Base-by-base conservation (phyloP, 2,329 filamentous ascomycete species). In the Pestalotiopsis sp. region DNA sequence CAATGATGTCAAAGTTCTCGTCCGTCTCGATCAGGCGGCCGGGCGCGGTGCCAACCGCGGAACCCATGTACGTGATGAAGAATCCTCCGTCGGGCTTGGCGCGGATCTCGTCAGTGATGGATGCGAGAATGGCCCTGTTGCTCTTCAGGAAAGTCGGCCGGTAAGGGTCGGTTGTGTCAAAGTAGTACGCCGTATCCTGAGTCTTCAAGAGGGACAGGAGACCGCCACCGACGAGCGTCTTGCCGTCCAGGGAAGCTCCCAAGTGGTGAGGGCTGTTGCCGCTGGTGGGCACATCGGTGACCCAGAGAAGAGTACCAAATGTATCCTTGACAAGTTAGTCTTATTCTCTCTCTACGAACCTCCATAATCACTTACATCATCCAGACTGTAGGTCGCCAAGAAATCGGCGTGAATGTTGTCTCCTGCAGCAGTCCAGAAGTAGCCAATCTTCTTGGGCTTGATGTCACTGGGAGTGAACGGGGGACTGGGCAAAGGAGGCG, bases 371-470 rank as follows among this genome's bases (percentile, higher is more conserved):
- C 80, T 77, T 72, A 84, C 83, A 80, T 90, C 88, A 71, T 90
- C 88, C 4, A 90, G 82, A 75, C 84, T 87, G 76, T 86, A 85
- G 0, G 87, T 88, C 1, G 86, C 86, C 58, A 90, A 77, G 76
- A 90, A 90, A 71, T 90, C 84, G 75, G 85, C 85, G 77, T 90
- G 87, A 61, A 83, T 74, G 73, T 90, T 90, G 73, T 90, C 87
- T 45, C 86, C 88, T 41, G 88, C 82, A 20, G 84, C 88, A 66
- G 87, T 89, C 87, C 87, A 90, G 79, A 90, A 90, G 78, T 90
- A 90, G 0, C 87, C 88, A 75, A 90, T 87, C 81, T 90, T 90
- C 84, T 90, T 90, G 36, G 88, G 88, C 79, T 86, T 86, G 75
- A 90, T 84, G 69, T 86, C 80, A 74, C 85, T 86, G 2, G 82